Base-by-base conservation (phyloP, 116 monocot species). In the Dioscorea cayenensis region DNA sequence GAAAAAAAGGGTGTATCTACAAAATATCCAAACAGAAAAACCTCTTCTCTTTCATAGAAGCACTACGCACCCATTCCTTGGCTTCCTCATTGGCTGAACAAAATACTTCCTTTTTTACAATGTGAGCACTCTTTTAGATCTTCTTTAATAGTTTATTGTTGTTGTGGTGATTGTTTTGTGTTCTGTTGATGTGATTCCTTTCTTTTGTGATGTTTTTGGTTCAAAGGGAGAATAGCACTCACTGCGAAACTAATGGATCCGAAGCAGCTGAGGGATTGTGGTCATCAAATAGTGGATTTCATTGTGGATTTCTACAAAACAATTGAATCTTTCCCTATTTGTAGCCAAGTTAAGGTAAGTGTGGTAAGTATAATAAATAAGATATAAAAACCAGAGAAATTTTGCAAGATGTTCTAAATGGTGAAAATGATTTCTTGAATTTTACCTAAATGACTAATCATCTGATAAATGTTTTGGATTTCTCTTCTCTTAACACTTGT, bases 231-330 rank as follows among this genome's bases (percentile, higher is more conserved):
- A 49, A 82, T 70, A 36, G 36, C 20, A 17, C 21, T 36, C 64
- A n/a, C n/a, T n/a, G n/a, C 80, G 82, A 82, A 80, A 77, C 89
- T 85, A 8, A 84, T 89, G 84, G 89, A 89, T 36, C 65, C 89
- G 13, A 85, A 89, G 71, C 82, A 89, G 72, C 75, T 89, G 77
- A 76, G 85, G 61, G 82, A 83, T 72, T 71, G 78, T 65, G 95
- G 80, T 1, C 95, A 95, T 81, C 78, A 73, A 79, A 89, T 95
- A 84, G 91, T 95, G 4, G 91, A 95, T 81, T n/a, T n/a, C n/a
- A n/a, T n/a, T n/a, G n/a, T n/a, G n/a, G n/a, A n/a, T n/a, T n/a
- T n/a, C n/a, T n/a, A 95, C 81, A 84, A 89, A 51, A 75, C 68
- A n/a, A 84, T 95, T 36, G 91, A 86, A 68, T 38, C 72, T 23